Percentiles rank a stretch among this genome's conserved stretches.
These are phyloP conservation scores for Lippia alba DNA, from an alignment of 305 asterid species.

Conservation along the genomic window DNA sequence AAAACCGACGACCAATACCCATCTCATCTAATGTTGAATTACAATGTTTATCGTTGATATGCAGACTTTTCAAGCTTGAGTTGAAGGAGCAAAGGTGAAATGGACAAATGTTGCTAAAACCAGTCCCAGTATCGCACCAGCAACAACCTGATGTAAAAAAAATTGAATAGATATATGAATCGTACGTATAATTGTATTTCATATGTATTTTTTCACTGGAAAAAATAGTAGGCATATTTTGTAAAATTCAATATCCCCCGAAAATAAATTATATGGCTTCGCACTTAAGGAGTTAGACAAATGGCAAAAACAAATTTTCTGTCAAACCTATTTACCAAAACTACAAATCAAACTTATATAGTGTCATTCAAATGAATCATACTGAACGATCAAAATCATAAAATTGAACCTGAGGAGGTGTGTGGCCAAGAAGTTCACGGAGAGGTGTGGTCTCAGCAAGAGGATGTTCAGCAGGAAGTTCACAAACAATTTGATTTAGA, in stretches of 20 bases:
- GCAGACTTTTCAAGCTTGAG: slow-evolving; percentile 38
- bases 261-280: no score
- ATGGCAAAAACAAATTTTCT: neutral
- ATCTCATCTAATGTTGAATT: slow-evolving; percentile 12
- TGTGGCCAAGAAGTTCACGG: slow-evolving; percentile 97
- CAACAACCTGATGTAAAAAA: slow-evolving; percentile 62
- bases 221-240: no score
- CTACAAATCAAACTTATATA: neutral
- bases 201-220: no score
- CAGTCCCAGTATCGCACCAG: slow-evolving; percentile 77
- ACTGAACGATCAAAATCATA: slow-evolving; percentile 16
- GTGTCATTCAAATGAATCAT: slow-evolving; percentile 15
- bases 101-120: slow-evolving; percentile 54
- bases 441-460: slow-evolving; percentile 90
- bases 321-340: neutral
- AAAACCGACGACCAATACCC: no score
- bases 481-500: slow-evolving; percentile 87
- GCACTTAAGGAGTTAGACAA: neutral
- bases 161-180: neutral
- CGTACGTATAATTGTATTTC: no score
- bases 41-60: neutral
- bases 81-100: slow-evolving; percentile 45
- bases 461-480: slow-evolving; percentile 98
- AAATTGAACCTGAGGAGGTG: slow-evolving; percentile 83
- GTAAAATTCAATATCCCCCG: no score